A percentile compares a stretch with the other conserved stretches of the same genome.
Conservation (phyloP, 2,329 filamentous ascomycete genomes). For the Nothophoma quercina region DNA sequence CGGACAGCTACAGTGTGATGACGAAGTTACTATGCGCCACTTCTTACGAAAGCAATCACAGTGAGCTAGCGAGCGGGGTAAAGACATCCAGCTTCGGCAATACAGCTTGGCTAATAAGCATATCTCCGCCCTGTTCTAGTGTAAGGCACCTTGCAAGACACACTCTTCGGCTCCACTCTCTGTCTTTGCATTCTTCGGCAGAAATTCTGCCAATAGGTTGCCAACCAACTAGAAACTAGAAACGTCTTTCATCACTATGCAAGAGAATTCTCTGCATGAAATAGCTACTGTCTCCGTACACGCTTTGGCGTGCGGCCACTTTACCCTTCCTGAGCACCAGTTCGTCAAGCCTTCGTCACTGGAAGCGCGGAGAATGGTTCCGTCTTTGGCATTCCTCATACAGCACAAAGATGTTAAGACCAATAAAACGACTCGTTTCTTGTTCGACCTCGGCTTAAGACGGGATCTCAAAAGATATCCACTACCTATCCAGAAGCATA, state of each 20-base stretch:
- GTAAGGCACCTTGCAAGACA: background rate
- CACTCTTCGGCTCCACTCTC: too few relatives aligned
- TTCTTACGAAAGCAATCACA: background rate
- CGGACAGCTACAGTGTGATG: background rate
- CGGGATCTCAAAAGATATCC: conserved; percentile 56
- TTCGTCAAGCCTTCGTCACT: conserved; percentile 57
- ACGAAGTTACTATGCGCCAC: background rate
- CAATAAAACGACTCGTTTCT: conserved; percentile 49
- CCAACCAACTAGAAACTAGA: background rate
- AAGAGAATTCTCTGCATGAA: background rate
- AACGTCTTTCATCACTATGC: background rate
- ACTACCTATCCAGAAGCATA: conserved; percentile 55
- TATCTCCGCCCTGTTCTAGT: too few relatives aligned
- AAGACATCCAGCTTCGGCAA: conserved; percentile 2
- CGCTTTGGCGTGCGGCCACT: conserved; percentile 48
- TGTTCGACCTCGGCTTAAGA: conserved; percentile 65
- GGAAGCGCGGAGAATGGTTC: conserved; percentile 58
- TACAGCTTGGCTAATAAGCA: conserved; percentile 1
- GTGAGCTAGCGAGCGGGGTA: conserved; percentile 18
- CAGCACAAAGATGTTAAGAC: conserved; percentile 51
- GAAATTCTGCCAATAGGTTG: too few relatives aligned
- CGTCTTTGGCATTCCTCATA: conserved; percentile 63
- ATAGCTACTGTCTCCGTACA: conserved; percentile 46
- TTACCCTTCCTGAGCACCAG: conserved; percentile 59
- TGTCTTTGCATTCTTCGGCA: too few relatives aligned